Evolutionary conservation across 306 rosid species (phyloP).

Genomic region (Clitoria ternatea): DNA sequence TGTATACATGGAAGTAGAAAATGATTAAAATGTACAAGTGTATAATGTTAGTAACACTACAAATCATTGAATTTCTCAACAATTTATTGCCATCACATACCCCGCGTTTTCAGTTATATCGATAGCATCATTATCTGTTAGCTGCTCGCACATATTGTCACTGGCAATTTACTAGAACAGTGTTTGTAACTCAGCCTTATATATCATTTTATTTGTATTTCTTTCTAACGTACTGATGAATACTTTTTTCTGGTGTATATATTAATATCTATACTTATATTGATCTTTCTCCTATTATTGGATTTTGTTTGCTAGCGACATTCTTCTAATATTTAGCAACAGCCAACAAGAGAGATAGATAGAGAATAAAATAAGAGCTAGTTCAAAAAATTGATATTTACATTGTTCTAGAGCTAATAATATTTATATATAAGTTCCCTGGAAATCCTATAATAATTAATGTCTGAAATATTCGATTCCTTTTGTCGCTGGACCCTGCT

Average conservation of each 20-base stretch:
- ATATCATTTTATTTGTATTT: background rate
- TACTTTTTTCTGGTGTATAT: background rate
- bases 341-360: too few relatives aligned
- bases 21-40: background rate
- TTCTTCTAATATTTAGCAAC: slow-evolving; percentile 5
- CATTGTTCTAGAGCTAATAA: slow-evolving; percentile 32
- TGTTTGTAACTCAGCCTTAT: background rate
- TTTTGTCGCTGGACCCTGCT: slow-evolving; percentile 26
- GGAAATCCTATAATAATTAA: slow-evolving; percentile 28
- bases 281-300: too few relatives aligned
- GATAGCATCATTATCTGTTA: background rate
- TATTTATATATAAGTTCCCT: slow-evolving; percentile 5
- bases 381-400: slow-evolving; percentile 31
- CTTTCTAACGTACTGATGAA: background rate
- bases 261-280: background rate
- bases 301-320: too few relatives aligned
- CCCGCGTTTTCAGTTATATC: background rate
- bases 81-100: background rate
- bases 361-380: slow-evolving; percentile 4
- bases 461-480: slow-evolving; percentile 9
- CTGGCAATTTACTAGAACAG: background rate
- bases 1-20: background rate
- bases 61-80: background rate
- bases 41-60: background rate
- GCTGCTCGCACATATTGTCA: background rate